Evolutionary conservation across 768 basidiomycete species (phyloP), one percentile per base, ranked within the genome.

Genomic region (Lactifluus pinguis): DNA sequence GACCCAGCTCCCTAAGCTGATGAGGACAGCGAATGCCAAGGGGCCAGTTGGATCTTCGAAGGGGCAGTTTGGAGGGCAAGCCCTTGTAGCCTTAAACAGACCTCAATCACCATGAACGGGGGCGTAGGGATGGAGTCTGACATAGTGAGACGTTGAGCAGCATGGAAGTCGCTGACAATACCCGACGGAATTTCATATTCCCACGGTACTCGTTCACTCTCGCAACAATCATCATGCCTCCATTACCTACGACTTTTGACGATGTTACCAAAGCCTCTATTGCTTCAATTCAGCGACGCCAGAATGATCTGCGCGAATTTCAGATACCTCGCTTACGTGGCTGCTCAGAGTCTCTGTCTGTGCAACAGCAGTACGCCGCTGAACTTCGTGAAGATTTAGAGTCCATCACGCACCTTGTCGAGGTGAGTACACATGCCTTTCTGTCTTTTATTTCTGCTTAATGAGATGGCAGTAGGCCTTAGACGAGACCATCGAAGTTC

Each of bases 331-430:
- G 87, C 2, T 76, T 97, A 53, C 77, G 79, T 9, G 68, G 75
- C 54, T 95, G 89, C 70, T 75, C 72, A 25, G 25, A 25, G 25
- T 25, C 25, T 1, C 74, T 89, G 10, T 70, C 78, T 0, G 68
- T 82, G 3, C 93, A 95, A 66, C 86, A 92, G 68, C 80, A 83
- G 51, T 76, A 87, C 55, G 83, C 84, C 0, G 83, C 82, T 4
- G 91, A 92, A 68, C 71, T 94, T 60, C 77, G 90, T 34, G 86
- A 87, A 55, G 92, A 94, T 68, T 72, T 92, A 17, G 84, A 85
- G 41, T 68, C 73, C 0, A 77, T 88, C 21, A 75, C 77, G 7
- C 76, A 77, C 42, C 82, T 86, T 57, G 74, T 95, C n/a, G 88
- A 95, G 76, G 85, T 88, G 62, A 61, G 19, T 8, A 30, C 17